Percentiles rank a stretch among this genome's conserved stretches.
These are phyloP conservation scores for Coleophoma crateriformis DNA, from an alignment of 2,329 filamentous ascomycete species.

Conservation along the genomic window DNA sequence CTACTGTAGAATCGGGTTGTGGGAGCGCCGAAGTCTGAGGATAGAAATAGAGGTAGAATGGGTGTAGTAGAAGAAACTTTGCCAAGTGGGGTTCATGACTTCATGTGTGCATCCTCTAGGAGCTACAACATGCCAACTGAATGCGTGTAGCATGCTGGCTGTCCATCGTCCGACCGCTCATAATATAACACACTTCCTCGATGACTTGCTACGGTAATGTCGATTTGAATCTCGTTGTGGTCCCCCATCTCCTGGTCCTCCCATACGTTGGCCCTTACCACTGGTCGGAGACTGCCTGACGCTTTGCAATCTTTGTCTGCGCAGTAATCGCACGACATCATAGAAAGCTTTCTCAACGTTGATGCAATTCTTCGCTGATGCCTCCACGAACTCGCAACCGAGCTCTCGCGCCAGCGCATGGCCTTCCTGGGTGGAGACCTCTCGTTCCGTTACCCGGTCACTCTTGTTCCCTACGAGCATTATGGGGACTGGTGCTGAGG, in stretches of 20 bases:
- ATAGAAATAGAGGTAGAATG: constrained; percentile 2
- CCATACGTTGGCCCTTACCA: constrained; percentile 16
- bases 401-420: constrained; percentile 86
- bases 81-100: constrained; percentile 15
- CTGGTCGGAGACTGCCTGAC: constrained; percentile 10
- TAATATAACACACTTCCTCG: constrained; percentile 25
- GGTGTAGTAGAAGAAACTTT: constrained; percentile 5
- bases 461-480: constrained; percentile 99
- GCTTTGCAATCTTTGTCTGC: constrained; percentile 64
- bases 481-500: constrained; percentile 67
- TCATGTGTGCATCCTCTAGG: constrained; percentile 10
- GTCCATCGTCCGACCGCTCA: constrained; percentile 14
- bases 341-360: constrained; percentile 99
- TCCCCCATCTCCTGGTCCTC: constrained; percentile 13
- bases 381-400: constrained; percentile 94
- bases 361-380: constrained; percentile 95
- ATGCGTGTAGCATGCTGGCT: neutral
- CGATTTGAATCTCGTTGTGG: constrained; percentile 18
- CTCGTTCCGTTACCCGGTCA: constrained; percentile 90
- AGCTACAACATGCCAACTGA: constrained; percentile 4
- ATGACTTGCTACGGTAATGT: constrained; percentile 19
- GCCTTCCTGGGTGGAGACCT: constrained; percentile 95
- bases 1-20: neutral
- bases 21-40: neutral
- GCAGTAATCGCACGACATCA: constrained; percentile 87